A percentile compares a stretch with the other conserved stretches of the same genome.
phyloP scores from a whole-genome alignment of 768 basidiomycete species.

The Rickenella mellea region DNA sequence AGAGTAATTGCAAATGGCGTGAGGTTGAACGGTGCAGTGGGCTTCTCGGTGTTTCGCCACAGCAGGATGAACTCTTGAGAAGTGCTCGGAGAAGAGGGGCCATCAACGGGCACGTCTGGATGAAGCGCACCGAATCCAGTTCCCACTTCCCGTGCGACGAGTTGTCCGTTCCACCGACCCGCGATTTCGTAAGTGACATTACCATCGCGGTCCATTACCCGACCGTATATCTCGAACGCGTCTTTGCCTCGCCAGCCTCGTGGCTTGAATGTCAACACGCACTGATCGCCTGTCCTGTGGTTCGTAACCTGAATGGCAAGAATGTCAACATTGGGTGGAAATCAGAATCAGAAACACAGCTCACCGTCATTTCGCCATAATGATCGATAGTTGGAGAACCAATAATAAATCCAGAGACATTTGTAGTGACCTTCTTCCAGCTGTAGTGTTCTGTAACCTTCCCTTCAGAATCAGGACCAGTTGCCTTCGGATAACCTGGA shows the following conservation, averaged over 20 bases:
- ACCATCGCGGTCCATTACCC: constrained; percentile 59
- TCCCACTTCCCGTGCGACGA: constrained; percentile 73
- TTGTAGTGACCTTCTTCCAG: constrained; percentile 93
- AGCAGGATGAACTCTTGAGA: constrained; percentile 72
- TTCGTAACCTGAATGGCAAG: constrained; percentile 54
- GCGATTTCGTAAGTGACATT: constrained; percentile 79
- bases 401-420: constrained; percentile 86
- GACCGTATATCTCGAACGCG: constrained; percentile 86
- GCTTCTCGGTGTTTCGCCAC: constrained; percentile 89
- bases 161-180: constrained; percentile 91
- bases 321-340: neutral
- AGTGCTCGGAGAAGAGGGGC: constrained; percentile 29
- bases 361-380: constrained; percentile 88
- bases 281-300: constrained; percentile 82
- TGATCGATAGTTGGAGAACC: constrained; percentile 85
- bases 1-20: constrained; percentile 91
- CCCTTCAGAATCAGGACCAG: constrained; percentile 27
- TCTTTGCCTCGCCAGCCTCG: constrained; percentile 90
- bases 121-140: constrained; percentile 49
- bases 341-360: constrained; percentile 20
- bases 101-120: constrained; percentile 58
- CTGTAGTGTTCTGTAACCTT: constrained; percentile 84
- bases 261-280: constrained; percentile 90
- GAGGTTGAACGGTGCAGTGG: constrained; percentile 82
- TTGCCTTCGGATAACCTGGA: constrained; percentile 50